Evolutionary conservation across 257 asterid species (phyloP), one percentile per base, ranked within the genome.

Genomic region (Rauvolfia tetraphylla): DNA sequence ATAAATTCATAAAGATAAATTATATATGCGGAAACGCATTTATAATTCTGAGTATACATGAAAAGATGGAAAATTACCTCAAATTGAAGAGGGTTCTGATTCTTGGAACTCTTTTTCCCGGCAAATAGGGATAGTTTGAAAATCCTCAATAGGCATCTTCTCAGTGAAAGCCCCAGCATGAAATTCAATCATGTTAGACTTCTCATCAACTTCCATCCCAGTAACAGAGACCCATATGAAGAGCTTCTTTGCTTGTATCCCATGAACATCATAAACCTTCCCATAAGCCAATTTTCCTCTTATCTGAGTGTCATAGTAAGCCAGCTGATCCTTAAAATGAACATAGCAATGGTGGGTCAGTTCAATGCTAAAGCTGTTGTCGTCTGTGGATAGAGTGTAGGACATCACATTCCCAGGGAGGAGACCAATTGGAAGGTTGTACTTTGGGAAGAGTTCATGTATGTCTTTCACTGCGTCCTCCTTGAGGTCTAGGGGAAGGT

Each of bases 191-290:
- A 57, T 44, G 29, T 73, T 83, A 36, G 78, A 77, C 41, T 49
- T 41, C 2, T 78, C 86, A 75, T 85, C 88, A 54, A 90, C 93
- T 10, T 86, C 87, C 73, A 91, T 89, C 46, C 90, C 94, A 71
- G 79, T 81, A 0, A 93, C 90, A 14, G 91, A 72, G 2, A 93
- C 88, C 97, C 97, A 91, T 1, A 91, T 0, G 80, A 91, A 91
- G 44, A 87, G 56, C 69, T 88, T 83, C 82, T 85, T 91, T 0
- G 95, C 96, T 80, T 85, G 95, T 48, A 93, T 89, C 23, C 98
- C 98, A 0, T 92, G 85, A 39, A 93, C 93, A 20, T 74, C 90
- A 1, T 79, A 87, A 1, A 93, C 96, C 62, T 76, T 75, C 14
- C 96, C 96, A 29, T 69, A 81, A 0, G 77, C 86, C 75, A 92